A percentile compares a stretch with the other conserved stretches of the same genome.
Evolutionary conservation across 106 monocot genomes (phyloP).

Genomic region (Allium fistulosum): DNA sequence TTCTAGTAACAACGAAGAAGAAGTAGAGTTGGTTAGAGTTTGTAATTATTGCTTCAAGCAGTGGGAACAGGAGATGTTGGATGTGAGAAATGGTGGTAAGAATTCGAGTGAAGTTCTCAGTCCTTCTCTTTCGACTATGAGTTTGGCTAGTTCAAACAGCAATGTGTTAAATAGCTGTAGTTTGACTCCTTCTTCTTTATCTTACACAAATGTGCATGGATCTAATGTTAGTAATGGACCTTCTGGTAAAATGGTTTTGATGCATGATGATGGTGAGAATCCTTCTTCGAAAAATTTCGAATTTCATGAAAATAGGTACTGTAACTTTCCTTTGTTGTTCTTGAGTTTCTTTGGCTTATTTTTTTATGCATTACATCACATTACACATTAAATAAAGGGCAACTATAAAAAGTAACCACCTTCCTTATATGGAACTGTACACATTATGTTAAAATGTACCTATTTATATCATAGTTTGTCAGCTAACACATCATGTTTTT

Average conservation of each 20-base stretch:
- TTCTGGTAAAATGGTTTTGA: conserved; percentile 13
- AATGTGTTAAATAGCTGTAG: conserved; percentile 28
- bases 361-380: too few relatives aligned
- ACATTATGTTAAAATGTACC: too few relatives aligned
- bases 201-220: conserved; percentile 24
- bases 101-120: conserved; percentile 21
- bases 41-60: conserved; percentile 82
- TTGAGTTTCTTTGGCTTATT: too few relatives aligned
- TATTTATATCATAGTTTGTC: too few relatives aligned
- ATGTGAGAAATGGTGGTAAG: conserved; percentile 12
- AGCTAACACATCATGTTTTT: neutral
- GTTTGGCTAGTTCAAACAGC: conserved; percentile 50
- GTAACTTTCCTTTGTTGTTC: neutral
- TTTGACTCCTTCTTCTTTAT: conserved; percentile 18
- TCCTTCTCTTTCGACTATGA: conserved; percentile 36
- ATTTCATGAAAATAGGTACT: conserved; percentile 54
- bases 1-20: conserved; percentile 13
- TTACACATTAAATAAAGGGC: too few relatives aligned
- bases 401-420: too few relatives aligned
- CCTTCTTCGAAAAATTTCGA: conserved; percentile 32
- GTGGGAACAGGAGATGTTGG: conserved; percentile 34
- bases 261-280: conserved; percentile 17
- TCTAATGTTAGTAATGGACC: conserved; percentile 17
- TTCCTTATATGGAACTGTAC: too few relatives aligned
- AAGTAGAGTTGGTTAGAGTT: conserved; percentile 50